Evolutionary conservation across 148 eudicot species (phyloP), one percentile per base, ranked within the genome.

Genomic region (Pharnaceum exiguum): DNA sequence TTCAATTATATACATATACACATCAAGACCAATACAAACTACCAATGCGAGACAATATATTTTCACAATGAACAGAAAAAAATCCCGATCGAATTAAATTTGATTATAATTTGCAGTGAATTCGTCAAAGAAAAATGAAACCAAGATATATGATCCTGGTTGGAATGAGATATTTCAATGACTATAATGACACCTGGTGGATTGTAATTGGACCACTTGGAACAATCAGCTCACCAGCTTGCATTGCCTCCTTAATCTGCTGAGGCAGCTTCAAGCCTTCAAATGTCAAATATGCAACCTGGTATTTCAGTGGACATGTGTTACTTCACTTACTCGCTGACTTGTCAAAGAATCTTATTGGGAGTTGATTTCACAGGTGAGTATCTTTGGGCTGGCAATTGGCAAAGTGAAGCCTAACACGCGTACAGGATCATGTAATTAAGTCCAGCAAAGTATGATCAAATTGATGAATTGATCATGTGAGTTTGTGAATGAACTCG

Each of bases 171-270:
- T 57, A 39, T 57, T 57, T 2, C n/a, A 46, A 43, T 23, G 46
- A 8, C 2, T 9, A 10, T 4, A 24, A 32, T 24, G 60, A 46
- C 21, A 44, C 33, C 33, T 35, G 69, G 46, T 39, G 26, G 15
- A 2, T 3, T 35, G 1, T 6, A 3, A 65, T 65, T 65, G 5
- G 69, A 0, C 61, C 69, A 65, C 47, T 61, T 65, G 21, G 46
- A 33, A 30, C 1, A 12, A 32, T 40, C 12, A 58, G 60, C 59
- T 51, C 44, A 53, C 45, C 42, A n/a, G n/a, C n/a, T n/a, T n/a
- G n/a, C n/a, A n/a, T n/a, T 53, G 68, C 32, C 24, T 10, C 1
- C 31, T 8, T 7, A 2, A 4, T 0, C 1, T n/a, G 48, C 52
- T 52, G 42, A 23, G 28, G 31, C 28, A 18, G 4, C 7, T 40